Conservation (phyloP, 331 rosid species). For the Spiraea crenata region DNA sequence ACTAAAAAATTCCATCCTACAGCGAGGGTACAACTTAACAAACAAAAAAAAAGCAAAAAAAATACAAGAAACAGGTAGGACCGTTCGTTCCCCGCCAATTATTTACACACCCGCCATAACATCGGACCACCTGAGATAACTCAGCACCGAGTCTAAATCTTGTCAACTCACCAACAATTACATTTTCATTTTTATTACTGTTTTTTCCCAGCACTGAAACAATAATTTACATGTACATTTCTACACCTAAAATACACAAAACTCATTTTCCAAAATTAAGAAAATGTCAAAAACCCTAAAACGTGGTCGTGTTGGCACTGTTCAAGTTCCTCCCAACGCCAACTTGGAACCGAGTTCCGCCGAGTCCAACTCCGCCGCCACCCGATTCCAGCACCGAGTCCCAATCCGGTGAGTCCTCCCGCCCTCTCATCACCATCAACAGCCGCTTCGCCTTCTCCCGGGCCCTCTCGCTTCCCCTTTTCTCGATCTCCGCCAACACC, state of each 20-base stretch:
- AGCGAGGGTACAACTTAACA: background rate
- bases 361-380: constrained; percentile 31
- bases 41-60: background rate
- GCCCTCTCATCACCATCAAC: constrained; percentile 65
- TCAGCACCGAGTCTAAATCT: background rate
- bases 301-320: constrained; percentile 48
- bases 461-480: constrained; percentile 68
- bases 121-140: background rate
- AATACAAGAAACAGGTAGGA: background rate
- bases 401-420: constrained; percentile 30
- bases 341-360: constrained; percentile 26
- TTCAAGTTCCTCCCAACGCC: constrained; percentile 39
- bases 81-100: constrained; percentile 17
- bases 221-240: constrained; percentile 21
- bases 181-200: background rate
- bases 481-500: constrained; percentile 60
- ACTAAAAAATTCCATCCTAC: background rate
- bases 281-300: constrained; percentile 27
- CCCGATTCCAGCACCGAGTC: constrained; percentile 33
- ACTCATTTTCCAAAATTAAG: background rate
- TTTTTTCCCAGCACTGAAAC: background rate
- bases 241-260: background rate
- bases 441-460: constrained; percentile 72
- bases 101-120: background rate
- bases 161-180: background rate